phyloP scores from a whole-genome alignment of 345 rosid genomes.

The Aquilaria sinensis region DNA sequence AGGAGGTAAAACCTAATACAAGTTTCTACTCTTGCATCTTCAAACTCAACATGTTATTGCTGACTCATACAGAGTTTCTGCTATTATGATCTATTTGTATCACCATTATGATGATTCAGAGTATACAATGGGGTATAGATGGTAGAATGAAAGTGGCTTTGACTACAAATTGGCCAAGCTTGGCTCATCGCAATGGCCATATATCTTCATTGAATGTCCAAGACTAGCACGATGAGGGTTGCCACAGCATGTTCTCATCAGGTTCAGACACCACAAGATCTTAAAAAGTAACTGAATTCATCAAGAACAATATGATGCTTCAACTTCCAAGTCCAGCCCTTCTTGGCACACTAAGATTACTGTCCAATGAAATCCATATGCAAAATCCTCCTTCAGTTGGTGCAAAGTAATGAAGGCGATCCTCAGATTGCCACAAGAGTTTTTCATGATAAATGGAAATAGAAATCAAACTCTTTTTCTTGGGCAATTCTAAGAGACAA shows the following conservation, averaged over 20 bases:
- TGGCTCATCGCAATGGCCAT: no score
- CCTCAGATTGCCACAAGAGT: constrained; percentile 5
- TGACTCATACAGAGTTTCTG: neutral
- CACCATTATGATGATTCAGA: neutral
- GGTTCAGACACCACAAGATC: neutral
- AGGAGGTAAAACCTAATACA: no score
- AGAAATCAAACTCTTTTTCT: neutral
- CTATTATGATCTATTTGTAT: neutral
- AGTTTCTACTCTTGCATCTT: no score
- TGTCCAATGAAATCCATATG: neutral
- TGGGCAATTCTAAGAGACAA: constrained; percentile 1
- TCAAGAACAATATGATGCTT: neutral
- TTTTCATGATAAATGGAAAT: neutral
- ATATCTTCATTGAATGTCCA: constrained; percentile 7
- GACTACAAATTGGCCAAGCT: neutral
- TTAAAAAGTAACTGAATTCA: neutral
- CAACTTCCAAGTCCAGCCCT: neutral
- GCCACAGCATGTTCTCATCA: neutral
- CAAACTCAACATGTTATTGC: no score
- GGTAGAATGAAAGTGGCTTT: neutral
- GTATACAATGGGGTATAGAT: neutral
- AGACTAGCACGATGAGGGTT: neutral
- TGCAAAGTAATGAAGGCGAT: constrained; percentile 1
- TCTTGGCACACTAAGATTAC: neutral
- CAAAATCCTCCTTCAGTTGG: neutral